Evolutionary conservation across 2,329 filamentous ascomycete genomes (phyloP).

Genomic region (Emericellopsis atlantica): DNA sequence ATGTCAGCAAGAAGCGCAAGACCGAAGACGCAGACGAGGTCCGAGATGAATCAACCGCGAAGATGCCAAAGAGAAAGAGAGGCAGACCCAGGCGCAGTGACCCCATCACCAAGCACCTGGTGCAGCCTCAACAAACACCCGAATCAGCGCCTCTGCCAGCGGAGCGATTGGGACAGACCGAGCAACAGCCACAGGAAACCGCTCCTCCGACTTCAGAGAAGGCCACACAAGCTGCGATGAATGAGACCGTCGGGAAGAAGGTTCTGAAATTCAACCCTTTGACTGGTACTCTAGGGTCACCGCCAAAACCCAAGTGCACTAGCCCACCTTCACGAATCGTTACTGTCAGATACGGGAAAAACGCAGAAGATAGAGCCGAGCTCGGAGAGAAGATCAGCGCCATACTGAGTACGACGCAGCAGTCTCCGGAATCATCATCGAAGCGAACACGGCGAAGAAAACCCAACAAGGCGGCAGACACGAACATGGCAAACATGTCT

Average conservation of each 20-base stretch:
- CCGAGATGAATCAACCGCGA: slow-evolving; percentile 10
- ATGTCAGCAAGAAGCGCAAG: slow-evolving; percentile 26
- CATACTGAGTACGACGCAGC: slow-evolving; percentile 34
- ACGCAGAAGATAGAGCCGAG: slow-evolving; percentile 26
- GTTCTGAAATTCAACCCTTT: slow-evolving; percentile 44
- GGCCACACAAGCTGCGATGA: slow-evolving; percentile 1
- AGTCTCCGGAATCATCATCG: slow-evolving; percentile 10
- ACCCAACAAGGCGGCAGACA: slow-evolving; percentile 8
- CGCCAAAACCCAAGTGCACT: slow-evolving; percentile 38
- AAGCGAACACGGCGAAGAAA: slow-evolving; percentile 15
- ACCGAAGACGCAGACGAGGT: slow-evolving; percentile 18
- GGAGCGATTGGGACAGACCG: slow-evolving; percentile 3
- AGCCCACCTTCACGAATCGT: slow-evolving; percentile 28
- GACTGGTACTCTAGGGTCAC: slow-evolving; percentile 50
- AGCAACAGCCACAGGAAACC: background rate
- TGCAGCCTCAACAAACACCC: background rate
- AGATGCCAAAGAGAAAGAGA: slow-evolving; percentile 10
- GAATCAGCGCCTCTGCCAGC: slow-evolving; percentile 4
- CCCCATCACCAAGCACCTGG: slow-evolving; percentile 6
- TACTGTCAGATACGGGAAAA: slow-evolving; percentile 45
- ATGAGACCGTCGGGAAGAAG: slow-evolving; percentile 26
- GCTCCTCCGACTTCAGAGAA: background rate
- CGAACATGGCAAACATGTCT: slow-evolving; percentile 8
- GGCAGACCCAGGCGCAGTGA: slow-evolving; percentile 4
- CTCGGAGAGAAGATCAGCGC: slow-evolving; percentile 50